Evolutionary conservation across 2,329 filamentous ascomycete species (phyloP), one percentile per base, ranked within the genome.

Genomic region (Colletotrichum incanum): DNA sequence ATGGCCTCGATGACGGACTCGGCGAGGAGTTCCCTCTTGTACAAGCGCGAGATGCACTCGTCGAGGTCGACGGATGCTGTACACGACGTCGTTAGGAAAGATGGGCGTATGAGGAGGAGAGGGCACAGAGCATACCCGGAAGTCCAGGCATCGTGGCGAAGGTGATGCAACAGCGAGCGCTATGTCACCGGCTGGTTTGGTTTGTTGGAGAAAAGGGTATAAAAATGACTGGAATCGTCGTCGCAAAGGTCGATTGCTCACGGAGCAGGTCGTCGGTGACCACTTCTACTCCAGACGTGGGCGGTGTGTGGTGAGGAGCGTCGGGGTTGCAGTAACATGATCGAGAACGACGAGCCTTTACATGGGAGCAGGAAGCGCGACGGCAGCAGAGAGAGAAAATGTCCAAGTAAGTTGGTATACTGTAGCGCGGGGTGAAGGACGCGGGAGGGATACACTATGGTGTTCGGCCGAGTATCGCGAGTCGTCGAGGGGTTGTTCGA

Each of bases 1-100:
- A 99, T 96, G 79, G 96, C 96, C 86, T 99, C 96, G 83, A 99
- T 96, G 76, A 99, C 95, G 52, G 96, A 98, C 84, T 99, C 96
- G 78, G 96, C 95, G 71, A 99, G 91, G 72, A 99, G 90, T 83
- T 98, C 96, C 82, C 98, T 98, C 81, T 96, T 96, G 86, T 98
- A 98, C 65, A 99, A 90, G 76, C 96, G 93, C 81, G 94, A 92
- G 85, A 99, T 98, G 86, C 96, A 99, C 89, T 98, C 95, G 86
- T 99, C 96, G 79, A 99, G 91, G 84, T 99, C 96, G 85, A 99
- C 95, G 84, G 94, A 98, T 78, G 94, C 95, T 97, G 79, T 55
- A 69, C 37, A 28, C 50, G 37, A 23, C 4, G 34, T 23, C 31
- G 62, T 75, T 45, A 70, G 56, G 61, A 47, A 41, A 39, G 37